These are phyloP conservation scores for Trametes versicolor DNA, from an alignment of 1,284 basidiomycete species.

Conservation along the genomic window DNA sequence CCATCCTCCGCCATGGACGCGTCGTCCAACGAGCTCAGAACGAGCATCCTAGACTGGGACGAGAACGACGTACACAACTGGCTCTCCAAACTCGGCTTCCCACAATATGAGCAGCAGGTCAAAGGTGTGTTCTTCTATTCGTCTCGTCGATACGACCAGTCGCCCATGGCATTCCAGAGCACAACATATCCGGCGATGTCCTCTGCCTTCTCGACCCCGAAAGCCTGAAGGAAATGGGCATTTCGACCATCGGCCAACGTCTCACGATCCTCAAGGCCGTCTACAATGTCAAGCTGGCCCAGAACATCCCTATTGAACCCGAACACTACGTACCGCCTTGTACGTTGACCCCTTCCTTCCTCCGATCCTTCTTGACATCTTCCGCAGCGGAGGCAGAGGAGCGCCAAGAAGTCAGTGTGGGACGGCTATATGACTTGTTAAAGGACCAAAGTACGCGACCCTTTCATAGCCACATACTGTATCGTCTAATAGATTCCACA, in stretches of 20 bases:
- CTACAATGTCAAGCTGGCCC: conserved; percentile 86
- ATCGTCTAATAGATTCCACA: conserved; percentile 44
- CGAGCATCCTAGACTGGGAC: conserved; percentile 80
- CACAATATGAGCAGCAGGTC: conserved; percentile 82
- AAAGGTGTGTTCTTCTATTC: conserved; percentile 56
- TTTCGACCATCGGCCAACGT: conserved; percentile 87
- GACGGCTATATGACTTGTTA: conserved; percentile 74
- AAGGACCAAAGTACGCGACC: conserved; percentile 75
- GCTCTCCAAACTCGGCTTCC: conserved; percentile 78
- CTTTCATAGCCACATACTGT: conserved; percentile 8
- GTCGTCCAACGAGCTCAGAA: conserved; percentile 48
- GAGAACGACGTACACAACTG: conserved; percentile 83
- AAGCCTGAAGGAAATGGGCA: conserved; percentile 84
- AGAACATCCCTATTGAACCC: conserved; percentile 85
- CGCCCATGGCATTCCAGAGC: conserved; percentile 57
- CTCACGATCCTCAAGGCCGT: conserved; percentile 90
- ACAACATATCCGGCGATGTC: conserved; percentile 91
- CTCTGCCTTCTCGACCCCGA: conserved; percentile 86
- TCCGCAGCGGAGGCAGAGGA: conserved; percentile 73
- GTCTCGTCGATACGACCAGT: conserved; percentile 25
- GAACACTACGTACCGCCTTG: conserved; percentile 93
- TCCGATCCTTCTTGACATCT: conserved; percentile 20
- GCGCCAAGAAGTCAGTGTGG: conserved; percentile 68
- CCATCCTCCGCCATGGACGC: conserved; percentile 46
- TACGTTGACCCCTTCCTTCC: conserved; percentile 51